These are phyloP conservation scores for Penicillium sp. DNA, from an alignment of 2,329 filamentous ascomycete genomes.

Conservation along the genomic window DNA sequence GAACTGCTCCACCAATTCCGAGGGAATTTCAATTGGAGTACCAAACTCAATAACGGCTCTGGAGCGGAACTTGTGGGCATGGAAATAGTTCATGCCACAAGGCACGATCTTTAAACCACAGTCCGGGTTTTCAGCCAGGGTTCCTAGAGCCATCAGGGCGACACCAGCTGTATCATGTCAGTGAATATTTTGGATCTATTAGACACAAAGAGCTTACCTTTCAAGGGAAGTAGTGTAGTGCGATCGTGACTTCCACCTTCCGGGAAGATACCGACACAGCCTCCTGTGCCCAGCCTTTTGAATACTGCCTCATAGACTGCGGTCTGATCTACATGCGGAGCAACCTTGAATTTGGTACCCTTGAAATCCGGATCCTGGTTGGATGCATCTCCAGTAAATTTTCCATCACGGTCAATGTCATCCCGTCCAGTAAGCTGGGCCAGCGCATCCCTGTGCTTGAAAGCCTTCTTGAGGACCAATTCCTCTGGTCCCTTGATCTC, in stretches of 20 bases:
- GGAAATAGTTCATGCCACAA: constrained; percentile 99
- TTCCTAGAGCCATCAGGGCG: constrained; percentile 94
- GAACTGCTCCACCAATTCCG: constrained; percentile 81
- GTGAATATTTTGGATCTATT: background rate
- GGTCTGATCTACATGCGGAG: constrained; percentile 90
- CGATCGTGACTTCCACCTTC: constrained; percentile 96
- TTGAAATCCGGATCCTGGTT: constrained; percentile 60
- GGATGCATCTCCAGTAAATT: constrained; percentile 56
- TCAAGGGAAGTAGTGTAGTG: constrained; percentile 84
- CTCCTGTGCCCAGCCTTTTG: constrained; percentile 72
- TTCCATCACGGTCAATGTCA: constrained; percentile 66
- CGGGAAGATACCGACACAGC: constrained; percentile 94
- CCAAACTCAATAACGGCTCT: constrained; percentile 95
- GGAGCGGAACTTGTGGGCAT: constrained; percentile 96
- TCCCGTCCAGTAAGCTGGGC: constrained; percentile 78
- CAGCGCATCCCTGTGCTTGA: constrained; percentile 72
- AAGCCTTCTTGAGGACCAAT: constrained; percentile 80
- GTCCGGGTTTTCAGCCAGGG: constrained; percentile 77
- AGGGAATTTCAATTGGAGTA: constrained; percentile 78
- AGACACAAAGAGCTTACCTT: constrained; percentile 50
- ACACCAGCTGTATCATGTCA: constrained; percentile 65
- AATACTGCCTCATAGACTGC: constrained; percentile 94
- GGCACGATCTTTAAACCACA: constrained; percentile 93
- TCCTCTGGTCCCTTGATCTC: constrained; percentile 78
- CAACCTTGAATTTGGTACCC: constrained; percentile 80